Conservation (phyloP, 495 filamentous ascomycete genomes). For the Neurospora terricola region DNA sequence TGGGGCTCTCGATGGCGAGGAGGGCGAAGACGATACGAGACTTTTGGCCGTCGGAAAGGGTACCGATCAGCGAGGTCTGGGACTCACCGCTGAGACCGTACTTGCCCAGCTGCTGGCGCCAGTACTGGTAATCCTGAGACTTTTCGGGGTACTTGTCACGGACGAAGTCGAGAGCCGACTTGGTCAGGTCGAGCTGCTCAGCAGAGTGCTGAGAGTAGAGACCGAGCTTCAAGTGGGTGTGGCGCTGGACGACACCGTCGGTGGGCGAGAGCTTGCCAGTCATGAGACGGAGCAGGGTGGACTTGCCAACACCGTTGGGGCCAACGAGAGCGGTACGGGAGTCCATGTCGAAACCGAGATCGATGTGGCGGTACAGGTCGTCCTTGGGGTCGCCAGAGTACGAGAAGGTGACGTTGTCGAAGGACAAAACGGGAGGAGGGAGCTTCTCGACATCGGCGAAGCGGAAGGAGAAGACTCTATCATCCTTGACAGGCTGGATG, state of each 20-base stretch:
- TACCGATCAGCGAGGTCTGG: conserved; percentile 96
- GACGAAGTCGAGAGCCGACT: conserved; percentile 95
- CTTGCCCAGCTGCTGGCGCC: conserved; percentile 90
- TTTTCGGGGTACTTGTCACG: conserved; percentile 85
- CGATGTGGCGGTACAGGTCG: conserved; percentile 90
- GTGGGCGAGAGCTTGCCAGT: conserved; percentile 90
- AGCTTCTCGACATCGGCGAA: conserved; percentile 98
- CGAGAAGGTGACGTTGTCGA: conserved; percentile 95
- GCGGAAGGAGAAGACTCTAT: conserved; percentile 94
- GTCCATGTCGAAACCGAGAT: conserved; percentile 99
- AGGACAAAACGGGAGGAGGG: conserved; percentile 88
- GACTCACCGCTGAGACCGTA: conserved; percentile 87
- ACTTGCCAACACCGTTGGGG: conserved; percentile 99
- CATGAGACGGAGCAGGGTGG: conserved; percentile 95
- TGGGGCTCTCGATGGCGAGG: conserved; percentile 89
- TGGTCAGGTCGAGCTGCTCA: conserved; percentile 95
- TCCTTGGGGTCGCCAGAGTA: conserved; percentile 86
- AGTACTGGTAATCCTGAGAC: conserved; percentile 98
- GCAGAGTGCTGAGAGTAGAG: conserved; percentile 97
- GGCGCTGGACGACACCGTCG: conserved; percentile 67
- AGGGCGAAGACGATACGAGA: conserved; percentile 95
- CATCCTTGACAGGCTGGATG: conserved; percentile 77
- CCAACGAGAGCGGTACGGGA: conserved; percentile 93
- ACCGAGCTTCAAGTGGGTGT: conserved; percentile 97
- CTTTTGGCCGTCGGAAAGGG: conserved; percentile 95